These are phyloP conservation scores for Boletus barrowsii DNA, from an alignment of 768 basidiomycete genomes.

Conservation along the genomic window DNA sequence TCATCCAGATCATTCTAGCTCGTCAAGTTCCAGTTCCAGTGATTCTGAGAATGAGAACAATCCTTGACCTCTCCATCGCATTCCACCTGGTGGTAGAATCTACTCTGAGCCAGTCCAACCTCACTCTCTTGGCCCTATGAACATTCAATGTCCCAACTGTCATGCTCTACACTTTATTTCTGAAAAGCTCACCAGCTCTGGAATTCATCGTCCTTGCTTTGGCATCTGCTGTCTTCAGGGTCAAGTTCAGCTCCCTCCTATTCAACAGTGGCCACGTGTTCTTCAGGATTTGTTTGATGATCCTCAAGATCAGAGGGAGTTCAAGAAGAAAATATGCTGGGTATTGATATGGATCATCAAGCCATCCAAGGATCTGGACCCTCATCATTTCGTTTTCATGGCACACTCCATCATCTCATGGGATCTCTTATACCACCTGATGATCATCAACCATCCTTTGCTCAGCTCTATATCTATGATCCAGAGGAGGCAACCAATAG, in stretches of 20 bases:
- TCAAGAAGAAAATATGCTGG: constrained; percentile 33
- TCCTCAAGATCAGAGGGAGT: constrained; percentile 7
- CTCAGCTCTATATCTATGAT: constrained; percentile 42
- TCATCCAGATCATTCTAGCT: too few relatives aligned
- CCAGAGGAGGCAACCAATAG: not conserved
- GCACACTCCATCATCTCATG: constrained; percentile 35
- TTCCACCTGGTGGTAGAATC: constrained; percentile 9
- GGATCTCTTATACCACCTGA: constrained; percentile 30
- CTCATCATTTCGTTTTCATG: constrained; percentile 25
- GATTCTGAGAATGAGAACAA: too few relatives aligned
- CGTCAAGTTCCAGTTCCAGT: too few relatives aligned
- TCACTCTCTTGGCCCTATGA: constrained; percentile 5
- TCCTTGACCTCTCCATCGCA: not conserved
- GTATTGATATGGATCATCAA: not conserved
- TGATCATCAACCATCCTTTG: constrained; percentile 28
- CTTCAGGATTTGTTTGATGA: constrained; percentile 15
- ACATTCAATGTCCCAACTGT: constrained; percentile 11
- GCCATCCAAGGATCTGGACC: constrained; percentile 19
- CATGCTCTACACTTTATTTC: constrained; percentile 17
- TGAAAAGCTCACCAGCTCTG: constrained; percentile 8
- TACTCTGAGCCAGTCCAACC: constrained; percentile 11
- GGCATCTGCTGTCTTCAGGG: constrained; percentile 30
- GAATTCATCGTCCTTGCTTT: constrained; percentile 9
- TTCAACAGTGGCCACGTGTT: constrained; percentile 18
- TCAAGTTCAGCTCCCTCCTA: constrained; percentile 18